Percentiles rank a stretch among this genome's conserved stretches.
Conservation (phyloP, 2,329 filamentous ascomycete species). For the Pestalotiopsis sp. region DNA sequence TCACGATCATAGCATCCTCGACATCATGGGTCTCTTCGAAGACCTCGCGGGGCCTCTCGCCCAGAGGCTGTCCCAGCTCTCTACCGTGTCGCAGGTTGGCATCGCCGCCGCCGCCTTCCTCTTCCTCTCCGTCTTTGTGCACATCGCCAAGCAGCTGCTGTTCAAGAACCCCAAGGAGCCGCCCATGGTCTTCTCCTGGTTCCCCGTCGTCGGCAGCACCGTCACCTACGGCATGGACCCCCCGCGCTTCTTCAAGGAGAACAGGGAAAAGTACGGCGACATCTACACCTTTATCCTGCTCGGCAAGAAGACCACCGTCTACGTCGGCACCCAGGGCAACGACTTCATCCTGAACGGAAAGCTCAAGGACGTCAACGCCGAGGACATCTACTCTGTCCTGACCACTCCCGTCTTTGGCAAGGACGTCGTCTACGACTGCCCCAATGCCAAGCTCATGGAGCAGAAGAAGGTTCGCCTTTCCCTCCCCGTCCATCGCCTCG, state of each 20-base stretch:
- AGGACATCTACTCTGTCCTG: slow-evolving; percentile 85
- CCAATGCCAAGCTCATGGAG: slow-evolving; percentile 91
- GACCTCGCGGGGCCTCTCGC: slow-evolving; percentile 51
- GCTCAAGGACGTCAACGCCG: slow-evolving; percentile 84
- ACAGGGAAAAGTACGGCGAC: slow-evolving; percentile 82
- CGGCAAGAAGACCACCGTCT: slow-evolving; percentile 87
- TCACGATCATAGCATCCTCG: not conserved
- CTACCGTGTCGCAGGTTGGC: slow-evolving; percentile 48
- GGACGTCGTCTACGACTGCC: slow-evolving; percentile 89
- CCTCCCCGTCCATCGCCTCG: not conserved
- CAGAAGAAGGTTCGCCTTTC: slow-evolving; percentile 76
- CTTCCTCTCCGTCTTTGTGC: slow-evolving; percentile 66
- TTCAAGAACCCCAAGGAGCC: slow-evolving; percentile 82
- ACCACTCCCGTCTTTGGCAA: slow-evolving; percentile 75
- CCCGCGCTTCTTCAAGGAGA: slow-evolving; percentile 79
- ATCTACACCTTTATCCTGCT: slow-evolving; percentile 88
- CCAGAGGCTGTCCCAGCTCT: slow-evolving; percentile 51
- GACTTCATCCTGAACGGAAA: slow-evolving; percentile 93
- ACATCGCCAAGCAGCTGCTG: slow-evolving; percentile 78
- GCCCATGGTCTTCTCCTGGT: slow-evolving; percentile 78
- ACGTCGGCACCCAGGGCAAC: slow-evolving; percentile 78
- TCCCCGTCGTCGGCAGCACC: slow-evolving; percentile 86
- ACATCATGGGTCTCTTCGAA: slow-evolving; percentile 57
- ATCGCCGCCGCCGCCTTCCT: slow-evolving; percentile 46
- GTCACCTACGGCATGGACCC: slow-evolving; percentile 95